Percentiles rank a stretch among this genome's conserved stretches.
Evolutionary conservation across 179 eudicot species (phyloP).

Genomic region (Spinacia oleracea): DNA sequence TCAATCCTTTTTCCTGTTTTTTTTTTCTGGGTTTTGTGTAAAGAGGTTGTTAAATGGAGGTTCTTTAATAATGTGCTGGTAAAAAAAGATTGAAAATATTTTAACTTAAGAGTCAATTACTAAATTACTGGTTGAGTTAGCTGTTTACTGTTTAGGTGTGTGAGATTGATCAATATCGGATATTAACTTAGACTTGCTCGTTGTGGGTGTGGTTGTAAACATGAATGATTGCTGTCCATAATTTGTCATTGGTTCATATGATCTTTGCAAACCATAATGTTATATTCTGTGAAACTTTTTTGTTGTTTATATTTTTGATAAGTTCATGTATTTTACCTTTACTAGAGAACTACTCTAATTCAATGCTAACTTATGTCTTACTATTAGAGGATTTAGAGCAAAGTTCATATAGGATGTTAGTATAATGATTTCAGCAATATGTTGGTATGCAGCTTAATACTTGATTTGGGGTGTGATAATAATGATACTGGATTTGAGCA

Average conservation of each 20-base stretch:
- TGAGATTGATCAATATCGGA: neutral
- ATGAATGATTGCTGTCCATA: neutral
- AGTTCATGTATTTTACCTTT: neutral
- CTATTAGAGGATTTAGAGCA: neutral
- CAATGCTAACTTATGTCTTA: neutral
- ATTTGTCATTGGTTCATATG: neutral
- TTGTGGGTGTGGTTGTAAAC: neutral
- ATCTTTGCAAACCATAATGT: neutral
- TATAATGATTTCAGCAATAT: neutral
- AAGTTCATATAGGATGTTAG: neutral
- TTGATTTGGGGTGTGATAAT: conserved; percentile 22
- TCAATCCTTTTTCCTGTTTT: neutral
- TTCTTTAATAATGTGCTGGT: neutral
- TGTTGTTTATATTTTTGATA: neutral
- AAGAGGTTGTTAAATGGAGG: neutral
- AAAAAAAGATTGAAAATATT: neutral
- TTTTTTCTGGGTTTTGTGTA: conserved; percentile 5
- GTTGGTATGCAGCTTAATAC: neutral
- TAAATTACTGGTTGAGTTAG: neutral
- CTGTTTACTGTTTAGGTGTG: too few relatives aligned
- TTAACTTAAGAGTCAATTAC: neutral
- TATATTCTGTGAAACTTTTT: neutral
- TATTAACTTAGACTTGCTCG: neutral
- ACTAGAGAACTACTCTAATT: too few relatives aligned
- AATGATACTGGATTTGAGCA: conserved; percentile 34